Base-by-base conservation (phyloP, 108 stramenopile species). In the Nitzschia palea region DNA sequence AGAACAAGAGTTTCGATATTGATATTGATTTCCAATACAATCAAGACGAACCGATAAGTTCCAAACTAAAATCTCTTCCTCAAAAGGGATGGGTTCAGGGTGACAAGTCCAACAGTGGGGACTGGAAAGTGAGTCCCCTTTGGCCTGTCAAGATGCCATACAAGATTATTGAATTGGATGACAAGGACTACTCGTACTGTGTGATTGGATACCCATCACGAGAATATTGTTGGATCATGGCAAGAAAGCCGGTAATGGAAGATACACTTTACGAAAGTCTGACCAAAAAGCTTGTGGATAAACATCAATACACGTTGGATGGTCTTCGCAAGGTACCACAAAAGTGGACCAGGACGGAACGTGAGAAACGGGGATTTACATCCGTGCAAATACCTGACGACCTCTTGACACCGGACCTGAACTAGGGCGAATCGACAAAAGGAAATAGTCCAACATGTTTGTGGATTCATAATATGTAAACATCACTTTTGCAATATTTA, bases 121-220 rank as follows among this genome's bases (percentile, higher is more conserved):
- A 47, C 0, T 87, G 86, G 86, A 77, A 76, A 29, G 82, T 87
- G 0, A 66, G 67, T 3, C 86, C 82, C 20, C 48, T 77, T n/a
- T 84, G 80, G 80, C 80, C 78, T 0, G 45, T 87, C 56, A 87
- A 87, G 51, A 69, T 82, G 67, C 80, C 80, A 8, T 87, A 84
- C 55, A 43, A 50, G 0, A 79, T 87, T 37, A 67, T 87, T 12
- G 82, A 87, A 48, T 42, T 84, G 18, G 85, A 86, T 50, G 70
- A 74, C 20, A 43, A 83, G 31, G 35, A 78, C 4, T 84, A 83
- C 50, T 30, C 60, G 3, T 80, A 79, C 52, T 31, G 32, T 31
- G 75, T 83, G 6, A 69, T 87, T 54, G 86, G 86, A 14, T 82
- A 82, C 62, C 82, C 82, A 3, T 52, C 44, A 6, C 62, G 86